Base-by-base conservation (phyloP, 148 eudicot genomes). In the Rhododendron molle region DNA sequence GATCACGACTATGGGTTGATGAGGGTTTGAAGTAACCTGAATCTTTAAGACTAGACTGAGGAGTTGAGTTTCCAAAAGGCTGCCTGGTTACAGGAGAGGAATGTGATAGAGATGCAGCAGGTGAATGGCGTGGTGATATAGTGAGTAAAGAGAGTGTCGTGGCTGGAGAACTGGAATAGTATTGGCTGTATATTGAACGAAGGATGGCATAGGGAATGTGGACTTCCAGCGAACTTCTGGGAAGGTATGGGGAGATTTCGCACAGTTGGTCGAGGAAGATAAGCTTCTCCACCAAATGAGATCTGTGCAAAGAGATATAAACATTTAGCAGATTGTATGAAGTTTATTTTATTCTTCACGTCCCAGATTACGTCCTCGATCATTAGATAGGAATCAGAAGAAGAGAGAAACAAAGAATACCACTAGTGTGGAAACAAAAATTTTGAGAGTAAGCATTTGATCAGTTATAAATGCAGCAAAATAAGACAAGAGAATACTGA, bases 191-290 rank as follows among this genome's bases (percentile, higher is more conserved):
- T 80, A 97, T 90, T 7, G 99, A 95, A 77, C 98, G 98, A 15
- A 94, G 89, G 83, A 97, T 93, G 82, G 96, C 82, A 71, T 94
- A 97, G 14, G 99, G 98, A 62, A 97, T 85, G 47, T 93, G 90
- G 23, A 95, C 85, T 84, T 97, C 99, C 32, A 97, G 89, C 15
- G 95, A 85, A 89, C 95, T 97, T 90, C 99, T 88, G n/a, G 96
- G 95, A 76, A 97, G 91, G 89, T 94, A 88, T 21, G 95, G 95
- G 20, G 98, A 95, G 34, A 94, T 89, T 81, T 95, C 98, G 82
- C 99, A 97, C 21, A 95, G 69, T 84, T 97, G 99, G 86, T 97
- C 98, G 79, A 97, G 92, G 87, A 97, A 97, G 87, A 97, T 91
- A 36, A 97, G 93, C 91, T 94, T 96, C 78, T 96, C 94, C 18